Evolutionary conservation across 1,139 yeast species (phyloP).

Genomic region (Suhomyces ambrosiae): DNA sequence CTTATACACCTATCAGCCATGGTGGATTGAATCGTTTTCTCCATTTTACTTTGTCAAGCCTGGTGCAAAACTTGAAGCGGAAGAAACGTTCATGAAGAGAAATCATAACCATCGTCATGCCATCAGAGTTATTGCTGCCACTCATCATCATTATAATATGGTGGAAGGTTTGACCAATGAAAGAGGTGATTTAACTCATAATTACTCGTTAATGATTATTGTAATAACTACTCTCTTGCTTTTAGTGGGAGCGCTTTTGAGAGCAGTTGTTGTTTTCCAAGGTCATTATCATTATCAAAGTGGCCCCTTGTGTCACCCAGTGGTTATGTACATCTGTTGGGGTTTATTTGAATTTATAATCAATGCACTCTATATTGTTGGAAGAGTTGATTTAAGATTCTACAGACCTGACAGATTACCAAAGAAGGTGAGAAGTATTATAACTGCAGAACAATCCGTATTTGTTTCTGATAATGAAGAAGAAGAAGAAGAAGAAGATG

Average conservation of each 20-base stretch:
- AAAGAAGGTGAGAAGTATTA: constrained; percentile 36
- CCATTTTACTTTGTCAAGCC: constrained; percentile 46
- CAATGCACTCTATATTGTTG: constrained; percentile 39
- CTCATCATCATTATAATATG: constrained; percentile 43
- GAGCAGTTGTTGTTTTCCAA: constrained; percentile 39
- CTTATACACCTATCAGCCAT: constrained; percentile 48
- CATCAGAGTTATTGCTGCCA: constrained; percentile 47
- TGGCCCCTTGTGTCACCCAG: constrained; percentile 27
- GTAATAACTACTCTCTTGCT: constrained; percentile 36
- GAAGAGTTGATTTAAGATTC: constrained; percentile 50
- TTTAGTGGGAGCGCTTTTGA: constrained; percentile 33
- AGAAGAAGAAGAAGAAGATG: constrained; percentile 14
- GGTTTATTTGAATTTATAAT: constrained; percentile 41
- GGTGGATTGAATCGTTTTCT: constrained; percentile 50
- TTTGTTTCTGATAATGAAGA: constrained; percentile 25
- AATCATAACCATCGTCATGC: constrained; percentile 48
- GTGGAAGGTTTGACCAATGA: constrained; percentile 45
- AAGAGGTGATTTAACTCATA: constrained; percentile 43
- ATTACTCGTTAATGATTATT: constrained; percentile 36
- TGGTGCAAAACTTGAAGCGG: constrained; percentile 43
- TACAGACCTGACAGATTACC: constrained; percentile 50
- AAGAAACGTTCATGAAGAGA: constrained; percentile 45
- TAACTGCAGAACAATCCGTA: constrained; percentile 42
- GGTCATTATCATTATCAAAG: constrained; percentile 22
- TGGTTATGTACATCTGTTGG: constrained; percentile 42